These are phyloP conservation scores for Amanita rubescens DNA, from an alignment of 768 basidiomycete genomes.

Conservation along the genomic window DNA sequence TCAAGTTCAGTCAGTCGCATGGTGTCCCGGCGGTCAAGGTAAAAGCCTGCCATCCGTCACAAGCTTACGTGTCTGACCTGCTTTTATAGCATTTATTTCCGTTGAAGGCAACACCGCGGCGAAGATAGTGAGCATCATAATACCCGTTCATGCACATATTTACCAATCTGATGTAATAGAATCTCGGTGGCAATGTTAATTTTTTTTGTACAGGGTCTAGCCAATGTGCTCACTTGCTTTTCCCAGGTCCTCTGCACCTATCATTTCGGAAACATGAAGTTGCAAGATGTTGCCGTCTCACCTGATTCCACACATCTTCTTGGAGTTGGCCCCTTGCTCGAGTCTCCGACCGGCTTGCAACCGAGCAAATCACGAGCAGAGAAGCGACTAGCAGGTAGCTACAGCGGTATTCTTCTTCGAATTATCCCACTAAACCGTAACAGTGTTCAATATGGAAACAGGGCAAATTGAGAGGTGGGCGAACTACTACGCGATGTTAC, in stretches of 20 bases:
- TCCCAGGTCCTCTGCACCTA: slow-evolving; percentile 47
- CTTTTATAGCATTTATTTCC: slow-evolving; percentile 52
- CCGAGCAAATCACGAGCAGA: slow-evolving; percentile 66
- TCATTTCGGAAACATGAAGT: slow-evolving; percentile 50
- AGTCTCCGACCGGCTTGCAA: slow-evolving; percentile 52
- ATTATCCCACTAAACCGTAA: not conserved
- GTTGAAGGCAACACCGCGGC: slow-evolving; percentile 58
- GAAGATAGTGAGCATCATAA: slow-evolving; percentile 40
- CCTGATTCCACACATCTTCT: slow-evolving; percentile 58
- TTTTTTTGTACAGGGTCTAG: not conserved
- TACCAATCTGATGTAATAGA: slow-evolving; percentile 27
- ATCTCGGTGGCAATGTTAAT: slow-evolving; percentile 50
- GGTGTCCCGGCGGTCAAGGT: slow-evolving; percentile 64
- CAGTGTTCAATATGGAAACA: slow-evolving; percentile 64
- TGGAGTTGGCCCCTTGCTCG: slow-evolving; percentile 60
- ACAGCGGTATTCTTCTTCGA: slow-evolving; percentile 17
- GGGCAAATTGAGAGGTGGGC: slow-evolving; percentile 60
- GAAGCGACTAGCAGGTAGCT: slow-evolving; percentile 66
- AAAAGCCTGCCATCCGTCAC: slow-evolving; percentile 2
- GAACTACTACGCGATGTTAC: not conserved
- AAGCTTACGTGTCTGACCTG: not conserved
- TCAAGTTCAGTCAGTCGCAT: slow-evolving; percentile 55
- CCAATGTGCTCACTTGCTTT: not conserved
- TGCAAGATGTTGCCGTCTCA: slow-evolving; percentile 67
- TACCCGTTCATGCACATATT: slow-evolving; percentile 2